Evolutionary conservation across 371 early-diverging fungal genomes (phyloP), one percentile per base, ranked within the genome.

Genomic region (Coemansia sp.): DNA sequence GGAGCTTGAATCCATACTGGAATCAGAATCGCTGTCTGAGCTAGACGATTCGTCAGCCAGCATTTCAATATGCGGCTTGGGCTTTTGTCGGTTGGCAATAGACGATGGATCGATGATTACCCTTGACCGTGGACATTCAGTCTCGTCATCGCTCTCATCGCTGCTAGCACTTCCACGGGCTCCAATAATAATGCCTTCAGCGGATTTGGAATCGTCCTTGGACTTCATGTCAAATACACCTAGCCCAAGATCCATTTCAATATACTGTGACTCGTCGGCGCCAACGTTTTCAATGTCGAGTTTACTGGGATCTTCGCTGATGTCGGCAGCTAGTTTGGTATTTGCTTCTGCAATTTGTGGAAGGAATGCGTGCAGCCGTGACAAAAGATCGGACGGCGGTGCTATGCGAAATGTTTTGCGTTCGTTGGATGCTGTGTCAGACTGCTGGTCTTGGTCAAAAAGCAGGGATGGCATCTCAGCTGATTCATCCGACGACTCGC

Each of bases 211-310:
- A 18, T 69, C 67, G 21, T 60, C 64, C 58, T 75, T 78, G 51
- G 72, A 73, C 58, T 85, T 85, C 60, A 80, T 70, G 56, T 86
- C 88, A 69, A 84, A 87, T 1, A 87, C 86, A 51, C 88, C 88
- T 44, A 87, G 69, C 4, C 87, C 87, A 14, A 87, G 79, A 64
- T 87, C 88, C 88, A 88, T 88, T 64, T 88, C 88, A 53, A 88
- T 88, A 59, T 86, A 88, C 71, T 84, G 88, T 6, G 68, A 75
- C 1, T 78, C 68, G 14, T 85, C 78, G 5, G 84, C 80, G 21
- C 79, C 74, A 2, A 88, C 78, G 56, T 88, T 83, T 55, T 88
- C 88, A 59, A 88, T 87, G 59, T 87, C 81, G 7, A 86, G 50
- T 51, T 80, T 73, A 8, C 69, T 59, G 1, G 82, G 81, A 64